phyloP scores from a whole-genome alignment of 2,329 filamentous ascomycete species.

The Xylaria sp. region DNA sequence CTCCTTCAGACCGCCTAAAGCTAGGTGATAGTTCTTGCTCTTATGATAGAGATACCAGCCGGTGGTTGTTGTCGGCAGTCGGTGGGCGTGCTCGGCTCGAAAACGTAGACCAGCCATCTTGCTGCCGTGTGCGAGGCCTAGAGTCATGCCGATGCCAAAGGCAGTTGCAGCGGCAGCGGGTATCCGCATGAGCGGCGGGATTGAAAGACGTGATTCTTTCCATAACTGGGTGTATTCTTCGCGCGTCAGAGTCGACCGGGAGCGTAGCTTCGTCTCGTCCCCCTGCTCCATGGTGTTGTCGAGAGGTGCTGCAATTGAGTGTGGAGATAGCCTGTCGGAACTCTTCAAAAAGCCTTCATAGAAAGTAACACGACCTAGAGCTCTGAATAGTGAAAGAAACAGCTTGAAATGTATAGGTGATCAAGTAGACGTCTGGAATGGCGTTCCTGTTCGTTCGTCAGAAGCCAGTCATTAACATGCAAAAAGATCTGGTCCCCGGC shows the following conservation, averaged over 20 bases:
- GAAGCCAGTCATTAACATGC: not conserved
- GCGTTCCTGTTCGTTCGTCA: not conserved
- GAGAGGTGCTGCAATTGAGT: not conserved
- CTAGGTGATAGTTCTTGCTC: constrained; percentile 90
- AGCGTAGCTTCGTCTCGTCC: constrained; percentile 15
- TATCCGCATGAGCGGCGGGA: constrained; percentile 69
- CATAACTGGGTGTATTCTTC: constrained; percentile 44
- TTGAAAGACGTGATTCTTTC: constrained; percentile 59
- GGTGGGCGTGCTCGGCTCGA: constrained; percentile 94
- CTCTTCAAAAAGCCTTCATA: not conserved
- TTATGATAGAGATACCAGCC: constrained; percentile 99
- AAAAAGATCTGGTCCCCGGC: not conserved
- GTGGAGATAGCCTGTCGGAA: not conserved
- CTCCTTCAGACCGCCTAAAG: constrained; percentile 77
- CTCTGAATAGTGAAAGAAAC: not conserved
- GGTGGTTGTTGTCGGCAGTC: constrained; percentile 78
- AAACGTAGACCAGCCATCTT: constrained; percentile 80
- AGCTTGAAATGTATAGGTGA: not conserved
- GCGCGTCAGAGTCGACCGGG: constrained; percentile 31
- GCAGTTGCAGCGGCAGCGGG: constrained; percentile 67
- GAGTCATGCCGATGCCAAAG: constrained; percentile 69
- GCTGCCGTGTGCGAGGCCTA: constrained; percentile 76
- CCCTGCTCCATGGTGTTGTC: constrained; percentile 27
- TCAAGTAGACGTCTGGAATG: not conserved
- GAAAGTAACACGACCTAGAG: not conserved